Conservation (phyloP, 306 rosid genomes). For the Cercis canadensis region DNA sequence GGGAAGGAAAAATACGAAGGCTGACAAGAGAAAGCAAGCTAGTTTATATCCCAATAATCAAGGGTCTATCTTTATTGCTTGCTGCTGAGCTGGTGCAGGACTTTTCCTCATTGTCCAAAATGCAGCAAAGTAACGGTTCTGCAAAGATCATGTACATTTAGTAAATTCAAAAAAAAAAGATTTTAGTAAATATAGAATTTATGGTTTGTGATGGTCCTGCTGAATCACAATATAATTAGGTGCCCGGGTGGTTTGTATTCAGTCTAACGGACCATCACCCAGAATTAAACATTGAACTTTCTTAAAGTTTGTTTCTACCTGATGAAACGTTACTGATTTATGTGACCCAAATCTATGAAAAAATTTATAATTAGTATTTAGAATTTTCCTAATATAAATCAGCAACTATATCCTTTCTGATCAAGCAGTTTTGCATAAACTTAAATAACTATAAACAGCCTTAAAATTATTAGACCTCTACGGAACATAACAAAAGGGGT, state of each 20-base stretch:
- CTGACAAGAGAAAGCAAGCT: conserved; percentile 5
- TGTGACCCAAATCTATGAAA: not conserved
- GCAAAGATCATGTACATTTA: conserved; percentile 41
- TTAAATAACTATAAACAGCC: not conserved
- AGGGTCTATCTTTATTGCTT: conserved; percentile 7
- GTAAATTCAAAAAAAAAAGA: conserved; percentile 19
- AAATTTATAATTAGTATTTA: not conserved
- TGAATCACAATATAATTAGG: not conserved
- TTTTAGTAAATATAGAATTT: conserved; percentile 1
- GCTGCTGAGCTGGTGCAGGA: conserved; percentile 40
- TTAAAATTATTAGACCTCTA: not conserved
- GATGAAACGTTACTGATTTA: not conserved
- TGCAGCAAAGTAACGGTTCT: conserved; percentile 88
- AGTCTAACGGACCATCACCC: conserved; percentile 8
- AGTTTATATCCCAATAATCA: conserved; percentile 9
- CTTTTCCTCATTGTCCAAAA: conserved; percentile 91
- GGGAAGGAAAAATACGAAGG: conserved; percentile 2
- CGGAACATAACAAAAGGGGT: not conserved
- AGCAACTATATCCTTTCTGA: not conserved
- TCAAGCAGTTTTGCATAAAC: not conserved
- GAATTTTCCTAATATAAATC: not conserved
- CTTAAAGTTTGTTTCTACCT: not conserved
- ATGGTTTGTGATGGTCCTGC: not conserved
- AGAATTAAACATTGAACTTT: not conserved
- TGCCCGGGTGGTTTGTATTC: not conserved